A percentile compares a stretch with the other conserved stretches of the same genome.
phyloP scores from a whole-genome alignment of 2,329 filamentous ascomycete species.

The Decorospora gaudefroyi region DNA sequence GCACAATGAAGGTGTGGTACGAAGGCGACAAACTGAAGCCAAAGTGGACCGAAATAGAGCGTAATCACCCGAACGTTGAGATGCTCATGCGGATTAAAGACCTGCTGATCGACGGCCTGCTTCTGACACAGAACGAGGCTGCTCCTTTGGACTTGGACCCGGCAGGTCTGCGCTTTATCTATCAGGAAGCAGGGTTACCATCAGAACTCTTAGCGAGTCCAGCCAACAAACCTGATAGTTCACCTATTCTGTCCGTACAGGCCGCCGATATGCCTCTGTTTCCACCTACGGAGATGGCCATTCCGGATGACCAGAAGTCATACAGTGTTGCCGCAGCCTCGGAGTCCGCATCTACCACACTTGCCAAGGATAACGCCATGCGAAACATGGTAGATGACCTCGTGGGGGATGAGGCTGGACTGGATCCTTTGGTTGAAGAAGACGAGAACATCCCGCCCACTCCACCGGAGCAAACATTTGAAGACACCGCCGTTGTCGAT shows the following conservation, averaged over 20 bases:
- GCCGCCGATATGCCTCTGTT: slow-evolving; percentile 49
- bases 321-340: slow-evolving; percentile 47
- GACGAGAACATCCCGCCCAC: slow-evolving; percentile 53
- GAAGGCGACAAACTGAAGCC: slow-evolving; percentile 56
- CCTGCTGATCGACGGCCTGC: slow-evolving; percentile 64
- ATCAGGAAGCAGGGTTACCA: slow-evolving; percentile 58
- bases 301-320: slow-evolving; percentile 45
- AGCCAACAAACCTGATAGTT: slow-evolving; percentile 45
- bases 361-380: slow-evolving; percentile 56
- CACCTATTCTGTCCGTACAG: slow-evolving; percentile 45
- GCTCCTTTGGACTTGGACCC: slow-evolving; percentile 56
- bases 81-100: slow-evolving; percentile 69
- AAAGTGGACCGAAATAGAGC: slow-evolving; percentile 59
- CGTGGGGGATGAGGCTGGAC: slow-evolving; percentile 51
- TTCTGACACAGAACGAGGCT: slow-evolving; percentile 58
- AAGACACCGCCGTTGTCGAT: slow-evolving; percentile 45
- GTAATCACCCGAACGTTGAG: slow-evolving; percentile 63
- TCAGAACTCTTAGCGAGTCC: slow-evolving; percentile 57
- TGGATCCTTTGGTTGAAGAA: slow-evolving; percentile 50
- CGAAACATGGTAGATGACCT: slow-evolving; percentile 63
- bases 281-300: slow-evolving; percentile 24
- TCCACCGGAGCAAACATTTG: slow-evolving; percentile 53
- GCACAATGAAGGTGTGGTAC: slow-evolving; percentile 59
- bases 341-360: slow-evolving; percentile 54
- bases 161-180: slow-evolving; percentile 57